A percentile compares a stretch with the other conserved stretches of the same genome.
phyloP scores from a whole-genome alignment of 495 filamentous ascomycete genomes.

The Podospora bellae-mahoneyi region DNA sequence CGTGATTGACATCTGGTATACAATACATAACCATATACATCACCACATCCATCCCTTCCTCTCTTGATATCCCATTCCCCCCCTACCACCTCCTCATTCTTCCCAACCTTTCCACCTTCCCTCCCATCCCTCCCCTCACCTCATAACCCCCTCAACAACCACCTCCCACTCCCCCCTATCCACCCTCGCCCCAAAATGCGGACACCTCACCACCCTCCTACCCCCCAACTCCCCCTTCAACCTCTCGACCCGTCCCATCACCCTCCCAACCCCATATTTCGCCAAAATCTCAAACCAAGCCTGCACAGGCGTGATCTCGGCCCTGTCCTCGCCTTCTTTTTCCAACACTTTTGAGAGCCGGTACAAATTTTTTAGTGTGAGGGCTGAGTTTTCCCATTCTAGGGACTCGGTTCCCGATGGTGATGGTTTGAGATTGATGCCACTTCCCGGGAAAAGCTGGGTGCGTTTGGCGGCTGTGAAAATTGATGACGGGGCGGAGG shows the following conservation, averaged over 20 bases:
- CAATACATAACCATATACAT: too few species aligned
- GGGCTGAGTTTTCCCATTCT: neutral
- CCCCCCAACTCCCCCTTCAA: slow-evolving; percentile 35
- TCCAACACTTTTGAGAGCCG: neutral
- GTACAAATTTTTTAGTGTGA: neutral
- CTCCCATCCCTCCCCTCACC: neutral
- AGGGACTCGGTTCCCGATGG: neutral
- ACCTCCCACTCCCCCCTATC: slow-evolving; percentile 41
- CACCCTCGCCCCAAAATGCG: slow-evolving; percentile 43
- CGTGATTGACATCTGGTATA: too few species aligned
- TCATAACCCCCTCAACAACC: slow-evolving; percentile 24
- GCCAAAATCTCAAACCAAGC: neutral
- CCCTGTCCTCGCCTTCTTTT: neutral
- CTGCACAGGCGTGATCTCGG: neutral
- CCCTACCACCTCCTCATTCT: too few species aligned
- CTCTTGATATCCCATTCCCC: too few species aligned
- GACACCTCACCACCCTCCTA: slow-evolving; percentile 34
- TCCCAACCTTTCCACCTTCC: too few species aligned
- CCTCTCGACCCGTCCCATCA: neutral
- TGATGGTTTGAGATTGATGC: neutral
- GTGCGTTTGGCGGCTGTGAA: neutral
- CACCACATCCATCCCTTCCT: too few species aligned
- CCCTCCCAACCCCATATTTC: neutral
- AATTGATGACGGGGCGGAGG: neutral
- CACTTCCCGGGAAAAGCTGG: neutral